Evolutionary conservation across 208 protist species (phyloP).

Genomic region (Trypanosoma brucei): DNA sequence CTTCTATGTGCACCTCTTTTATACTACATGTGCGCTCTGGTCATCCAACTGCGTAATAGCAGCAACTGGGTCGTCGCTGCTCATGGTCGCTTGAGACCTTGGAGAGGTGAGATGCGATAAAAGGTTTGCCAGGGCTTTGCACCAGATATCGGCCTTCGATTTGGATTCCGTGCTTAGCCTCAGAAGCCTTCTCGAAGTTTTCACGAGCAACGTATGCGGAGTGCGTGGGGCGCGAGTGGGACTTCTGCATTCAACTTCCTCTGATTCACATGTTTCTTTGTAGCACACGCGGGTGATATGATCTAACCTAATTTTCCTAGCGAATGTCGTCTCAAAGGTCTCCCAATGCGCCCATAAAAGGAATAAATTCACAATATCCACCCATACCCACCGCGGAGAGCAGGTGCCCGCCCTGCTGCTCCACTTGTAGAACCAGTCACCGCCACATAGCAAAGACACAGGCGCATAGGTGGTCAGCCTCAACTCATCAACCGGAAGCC

Average conservation of each 20-base stretch:
- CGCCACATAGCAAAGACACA: conserved; percentile 48
- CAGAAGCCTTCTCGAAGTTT: conserved; percentile 57
- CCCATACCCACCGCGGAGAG: conserved; percentile 70
- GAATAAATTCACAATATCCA: conserved; percentile 67
- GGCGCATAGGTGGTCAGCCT: conserved; percentile 68
- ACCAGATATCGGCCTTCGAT: conserved; percentile 73
- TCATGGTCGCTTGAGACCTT: background rate
- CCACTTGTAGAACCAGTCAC: conserved; percentile 90
- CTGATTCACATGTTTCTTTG: conserved; percentile 39
- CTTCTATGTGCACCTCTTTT: background rate
- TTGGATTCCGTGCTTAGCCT: conserved; percentile 69
- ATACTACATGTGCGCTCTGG: background rate
- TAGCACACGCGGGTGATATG: conserved; percentile 55
- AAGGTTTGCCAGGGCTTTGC: conserved; percentile 75
- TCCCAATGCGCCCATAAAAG: conserved; percentile 70
- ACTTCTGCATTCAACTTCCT: conserved; percentile 26
- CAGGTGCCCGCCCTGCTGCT: conserved; percentile 34
- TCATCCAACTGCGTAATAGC: background rate
- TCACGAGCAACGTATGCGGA: conserved; percentile 72
- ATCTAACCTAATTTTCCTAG: conserved; percentile 53
- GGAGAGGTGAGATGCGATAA: conserved; percentile 55
- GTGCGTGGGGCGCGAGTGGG: conserved; percentile 27
- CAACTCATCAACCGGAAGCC: conserved; percentile 40
- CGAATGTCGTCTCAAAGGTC: conserved; percentile 54
- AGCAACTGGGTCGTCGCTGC: background rate